phyloP scores from a whole-genome alignment of 768 basidiomycete species.

The Pleurotus giganteus region DNA sequence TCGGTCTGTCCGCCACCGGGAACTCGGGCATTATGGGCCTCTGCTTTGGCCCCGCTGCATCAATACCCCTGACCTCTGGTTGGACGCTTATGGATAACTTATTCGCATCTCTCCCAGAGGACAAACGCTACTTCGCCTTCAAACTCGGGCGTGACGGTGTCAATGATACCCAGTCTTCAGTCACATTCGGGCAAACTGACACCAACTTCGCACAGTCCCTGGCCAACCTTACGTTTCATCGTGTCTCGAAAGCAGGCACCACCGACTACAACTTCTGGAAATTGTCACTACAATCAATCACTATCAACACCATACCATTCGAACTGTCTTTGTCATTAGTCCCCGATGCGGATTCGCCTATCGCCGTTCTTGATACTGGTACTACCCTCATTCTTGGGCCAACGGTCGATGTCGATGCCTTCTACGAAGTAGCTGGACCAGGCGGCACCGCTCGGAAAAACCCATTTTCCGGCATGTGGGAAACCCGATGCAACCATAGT shows the following conservation, averaged over 20 bases:
- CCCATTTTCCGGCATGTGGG: constrained; percentile 36
- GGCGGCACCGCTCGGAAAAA: constrained; percentile 37
- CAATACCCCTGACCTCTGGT: constrained; percentile 44
- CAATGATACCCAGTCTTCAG: constrained; percentile 34
- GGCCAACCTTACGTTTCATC: constrained; percentile 30
- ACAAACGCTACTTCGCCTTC: constrained; percentile 47
- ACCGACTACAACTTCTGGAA: constrained; percentile 57
- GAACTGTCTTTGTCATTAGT: constrained; percentile 44
- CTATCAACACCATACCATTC: constrained; percentile 40
- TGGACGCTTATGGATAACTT: constrained; percentile 46
- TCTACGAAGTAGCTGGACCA: constrained; percentile 46
- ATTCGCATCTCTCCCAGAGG: constrained; percentile 37
- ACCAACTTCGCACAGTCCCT: constrained; percentile 27
- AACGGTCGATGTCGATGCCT: constrained; percentile 44
- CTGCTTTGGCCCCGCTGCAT: constrained; percentile 44
- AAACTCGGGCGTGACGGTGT: constrained; percentile 37
- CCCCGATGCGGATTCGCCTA: constrained; percentile 34
- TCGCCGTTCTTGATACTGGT: constrained; percentile 65
- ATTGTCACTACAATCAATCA: constrained; percentile 43
- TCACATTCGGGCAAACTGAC: constrained; percentile 54
- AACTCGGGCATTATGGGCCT: constrained; percentile 59
- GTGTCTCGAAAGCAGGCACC: constrained; percentile 35
- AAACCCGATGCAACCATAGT: constrained; percentile 49
- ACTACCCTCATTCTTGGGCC: constrained; percentile 59
- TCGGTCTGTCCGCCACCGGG: constrained; percentile 42